phyloP scores from a whole-genome alignment of 768 basidiomycete species.

The Mycena galericulata region DNA sequence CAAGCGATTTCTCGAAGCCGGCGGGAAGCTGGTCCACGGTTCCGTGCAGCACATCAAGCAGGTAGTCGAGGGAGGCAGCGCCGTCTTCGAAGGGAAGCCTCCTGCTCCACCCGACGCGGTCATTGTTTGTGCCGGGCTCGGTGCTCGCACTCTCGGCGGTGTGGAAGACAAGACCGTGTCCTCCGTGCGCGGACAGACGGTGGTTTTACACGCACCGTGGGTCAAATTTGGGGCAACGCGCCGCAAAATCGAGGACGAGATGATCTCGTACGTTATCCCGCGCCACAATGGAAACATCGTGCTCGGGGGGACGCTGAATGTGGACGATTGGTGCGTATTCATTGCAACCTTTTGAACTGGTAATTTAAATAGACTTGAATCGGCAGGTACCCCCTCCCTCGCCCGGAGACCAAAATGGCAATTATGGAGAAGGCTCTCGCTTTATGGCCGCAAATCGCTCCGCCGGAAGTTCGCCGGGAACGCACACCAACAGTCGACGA shows the following conservation, averaged over 20 bases:
- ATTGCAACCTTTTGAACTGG: neutral
- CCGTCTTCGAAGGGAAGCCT: slow-evolving; percentile 32
- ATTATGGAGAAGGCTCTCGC: slow-evolving; percentile 34
- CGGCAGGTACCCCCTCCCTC: slow-evolving; percentile 32
- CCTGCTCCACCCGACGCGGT: slow-evolving; percentile 30
- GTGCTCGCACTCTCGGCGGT: slow-evolving; percentile 67
- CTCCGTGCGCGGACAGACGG: slow-evolving; percentile 74
- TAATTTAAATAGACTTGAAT: neutral
- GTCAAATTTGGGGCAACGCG: slow-evolving; percentile 43
- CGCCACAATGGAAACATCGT: slow-evolving; percentile 64
- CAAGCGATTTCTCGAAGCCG: slow-evolving; percentile 63
- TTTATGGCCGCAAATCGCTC: slow-evolving; percentile 51
- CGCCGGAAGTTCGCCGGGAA: slow-evolving; percentile 44
- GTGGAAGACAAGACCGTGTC: slow-evolving; percentile 69
- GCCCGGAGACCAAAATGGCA: slow-evolving; percentile 31
- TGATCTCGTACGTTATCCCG: slow-evolving; percentile 71
- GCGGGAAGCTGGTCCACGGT: slow-evolving; percentile 64
- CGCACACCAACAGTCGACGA: slow-evolving; percentile 49
- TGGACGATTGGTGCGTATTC: slow-evolving; percentile 53
- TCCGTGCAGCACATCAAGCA: slow-evolving; percentile 72
- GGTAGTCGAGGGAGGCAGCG: slow-evolving; percentile 58
- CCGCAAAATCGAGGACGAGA: slow-evolving; percentile 28
- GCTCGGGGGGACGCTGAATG: slow-evolving; percentile 68
- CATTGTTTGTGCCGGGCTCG: slow-evolving; percentile 42
- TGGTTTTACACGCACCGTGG: slow-evolving; percentile 64